Evolutionary conservation across 75 land plant species (phyloP).

Genomic region (Chamaecyparis obtusa): DNA sequence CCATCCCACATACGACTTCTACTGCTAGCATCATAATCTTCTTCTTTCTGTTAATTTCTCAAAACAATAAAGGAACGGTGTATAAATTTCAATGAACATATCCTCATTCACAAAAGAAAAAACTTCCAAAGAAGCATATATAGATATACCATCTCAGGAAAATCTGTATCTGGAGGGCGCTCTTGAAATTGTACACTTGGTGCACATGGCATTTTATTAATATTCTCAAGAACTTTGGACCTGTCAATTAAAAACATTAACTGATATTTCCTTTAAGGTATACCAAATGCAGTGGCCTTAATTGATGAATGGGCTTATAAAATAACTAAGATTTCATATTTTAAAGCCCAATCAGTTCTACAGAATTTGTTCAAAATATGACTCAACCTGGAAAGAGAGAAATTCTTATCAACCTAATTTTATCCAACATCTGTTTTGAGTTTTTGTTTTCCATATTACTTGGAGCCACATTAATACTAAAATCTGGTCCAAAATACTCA

Average conservation of each 20-base stretch:
- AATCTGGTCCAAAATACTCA: slow-evolving; percentile 89
- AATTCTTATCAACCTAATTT: slow-evolving; percentile 26
- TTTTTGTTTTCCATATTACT: slow-evolving; percentile 80
- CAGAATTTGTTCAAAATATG: neutral
- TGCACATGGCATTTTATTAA: slow-evolving; percentile 4
- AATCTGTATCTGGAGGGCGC: slow-evolving; percentile 2
- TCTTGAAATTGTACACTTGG: slow-evolving; percentile 6
- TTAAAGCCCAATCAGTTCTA: neutral
- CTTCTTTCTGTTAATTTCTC: neutral
- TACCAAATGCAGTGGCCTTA: neutral
- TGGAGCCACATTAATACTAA: slow-evolving; percentile 73
- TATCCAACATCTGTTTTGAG: slow-evolving; percentile 35
- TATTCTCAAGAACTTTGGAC: slow-evolving; percentile 8
- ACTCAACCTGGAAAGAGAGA: neutral
- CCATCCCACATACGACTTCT: neutral
- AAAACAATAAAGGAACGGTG: neutral
- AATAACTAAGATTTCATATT: neutral
- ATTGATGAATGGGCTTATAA: neutral
- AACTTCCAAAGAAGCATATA: neutral
- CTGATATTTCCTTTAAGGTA: neutral
- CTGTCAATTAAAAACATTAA: neutral
- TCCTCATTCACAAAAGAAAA: neutral
- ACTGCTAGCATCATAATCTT: neutral
- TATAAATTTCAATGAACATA: neutral
- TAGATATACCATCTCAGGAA: neutral